phyloP scores from a whole-genome alignment of 2,329 filamentous ascomycete genomes.

The Beauveria rudraprayagi region DNA sequence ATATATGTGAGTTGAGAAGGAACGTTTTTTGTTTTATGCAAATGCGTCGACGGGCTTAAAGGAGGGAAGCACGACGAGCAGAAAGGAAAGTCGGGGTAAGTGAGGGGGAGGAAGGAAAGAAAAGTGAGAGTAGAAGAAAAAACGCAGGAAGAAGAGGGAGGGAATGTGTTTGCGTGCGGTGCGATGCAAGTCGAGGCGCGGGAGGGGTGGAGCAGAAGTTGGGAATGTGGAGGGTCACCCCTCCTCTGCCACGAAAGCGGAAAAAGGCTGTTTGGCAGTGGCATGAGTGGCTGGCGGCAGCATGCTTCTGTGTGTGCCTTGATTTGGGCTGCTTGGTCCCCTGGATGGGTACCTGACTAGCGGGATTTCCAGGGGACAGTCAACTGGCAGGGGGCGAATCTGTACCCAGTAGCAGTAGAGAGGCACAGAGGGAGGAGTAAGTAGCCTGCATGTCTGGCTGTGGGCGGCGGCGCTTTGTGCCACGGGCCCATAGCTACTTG shows the following conservation, averaged over 20 bases:
- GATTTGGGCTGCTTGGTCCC: neutral
- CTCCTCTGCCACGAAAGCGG: no score
- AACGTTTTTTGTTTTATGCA: neutral
- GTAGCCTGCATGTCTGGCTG: no score
- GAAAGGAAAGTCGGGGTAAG: neutral
- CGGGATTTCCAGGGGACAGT: neutral
- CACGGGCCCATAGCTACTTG: no score
- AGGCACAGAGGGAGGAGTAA: no score
- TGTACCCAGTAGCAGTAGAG: no score
- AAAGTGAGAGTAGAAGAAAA: slow-evolving; percentile 12
- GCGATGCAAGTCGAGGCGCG: neutral
- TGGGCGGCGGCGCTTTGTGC: no score
- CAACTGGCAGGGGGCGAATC: no score
- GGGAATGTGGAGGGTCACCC: neutral
- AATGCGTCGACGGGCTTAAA: neutral
- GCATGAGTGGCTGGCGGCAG: no score
- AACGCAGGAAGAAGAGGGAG: slow-evolving; percentile 6
- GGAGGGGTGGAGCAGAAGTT: neutral
- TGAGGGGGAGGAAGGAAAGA: neutral
- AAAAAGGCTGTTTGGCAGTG: neutral
- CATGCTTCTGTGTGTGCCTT: neutral
- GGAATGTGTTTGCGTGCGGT: neutral
- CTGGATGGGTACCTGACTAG: slow-evolving; percentile 2
- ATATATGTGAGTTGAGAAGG: neutral
- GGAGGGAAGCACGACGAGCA: neutral